Base-by-base conservation (phyloP, 441 rosid species). In the Bruguiera hainesii region DNA sequence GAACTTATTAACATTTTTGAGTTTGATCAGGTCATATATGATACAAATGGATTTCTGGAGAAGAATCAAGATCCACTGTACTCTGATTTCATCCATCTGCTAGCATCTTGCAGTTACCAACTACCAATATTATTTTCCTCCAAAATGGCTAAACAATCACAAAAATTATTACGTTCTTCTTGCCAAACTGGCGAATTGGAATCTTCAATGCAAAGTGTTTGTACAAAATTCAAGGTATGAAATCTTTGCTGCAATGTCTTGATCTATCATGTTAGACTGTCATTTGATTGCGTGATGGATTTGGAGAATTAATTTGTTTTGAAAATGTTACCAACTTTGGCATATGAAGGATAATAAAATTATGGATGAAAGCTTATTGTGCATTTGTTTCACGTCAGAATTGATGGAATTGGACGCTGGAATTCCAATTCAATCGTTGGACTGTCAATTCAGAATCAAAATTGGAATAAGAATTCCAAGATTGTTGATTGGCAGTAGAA, bases 21-120 rank as follows among this genome's bases (percentile, higher is more conserved):
- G 16, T 66, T 75, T 68, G 71, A 62, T 76, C 84, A 89, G 93
- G 89, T 87, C 71, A 58, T 67, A 23, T 84, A 95, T 81, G 98
- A 92, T 80, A 87, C 99, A 26, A 86, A 84, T 81, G 97, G 99
- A 52, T 95, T 95, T 75, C 66, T 95, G 83, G 97, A 90, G 70
- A 95, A 92, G 89, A 95, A 95, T 66, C 81, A 92, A 66, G 99
- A 95, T 83, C 86, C 88, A 7, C 59, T 92, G 71, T 90, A 77
- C 64, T 67, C 69, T 67, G 93, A 81, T 75, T 84, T 87, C 66
- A 76, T 87, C 58, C 76, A 86, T 73, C 82, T 90, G 61, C 82
- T 95, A 77, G 80, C 89, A 64, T 86, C 93, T 66, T 87, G 89
- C 76, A 67, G 80, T 75, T 79, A 84, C 74, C 81, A 76, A 67